Conservation (phyloP, 768 basidiomycete genomes). For the Mycena rosella region DNA sequence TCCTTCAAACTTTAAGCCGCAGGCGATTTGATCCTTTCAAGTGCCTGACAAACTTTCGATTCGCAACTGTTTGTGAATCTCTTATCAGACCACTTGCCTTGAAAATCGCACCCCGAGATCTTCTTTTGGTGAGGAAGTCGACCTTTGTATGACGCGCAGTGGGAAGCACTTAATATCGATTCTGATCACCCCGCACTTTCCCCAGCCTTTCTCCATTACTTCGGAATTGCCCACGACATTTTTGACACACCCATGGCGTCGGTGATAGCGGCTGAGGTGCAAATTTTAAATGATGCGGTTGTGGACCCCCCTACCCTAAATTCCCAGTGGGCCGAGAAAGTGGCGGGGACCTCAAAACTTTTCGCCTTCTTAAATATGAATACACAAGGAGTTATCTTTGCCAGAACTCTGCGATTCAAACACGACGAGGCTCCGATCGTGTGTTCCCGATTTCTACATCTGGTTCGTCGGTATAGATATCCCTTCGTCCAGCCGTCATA, state of each 20-base stretch:
- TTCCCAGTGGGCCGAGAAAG: too few relatives aligned
- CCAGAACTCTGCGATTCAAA: too few relatives aligned
- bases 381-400: too few relatives aligned
- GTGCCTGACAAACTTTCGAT: slow-evolving; percentile 2
- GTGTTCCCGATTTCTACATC: too few relatives aligned
- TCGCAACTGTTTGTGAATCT: neutral
- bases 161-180: slow-evolving; percentile 11
- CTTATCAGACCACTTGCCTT: neutral
- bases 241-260: neutral
- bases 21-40: slow-evolving; percentile 13
- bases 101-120: neutral
- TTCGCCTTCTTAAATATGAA: too few relatives aligned
- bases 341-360: too few relatives aligned
- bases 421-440: too few relatives aligned
- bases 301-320: too few relatives aligned
- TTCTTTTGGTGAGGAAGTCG: neutral
- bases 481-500: too few relatives aligned
- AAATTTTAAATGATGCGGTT: too few relatives aligned
- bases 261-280: neutral
- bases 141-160: neutral
- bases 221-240: neutral
- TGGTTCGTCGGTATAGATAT: too few relatives aligned
- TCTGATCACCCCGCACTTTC: slow-evolving; percentile 26
- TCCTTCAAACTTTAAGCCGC: neutral
- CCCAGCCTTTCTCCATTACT: slow-evolving; percentile 29